Percentiles rank a stretch among this genome's conserved stretches.
These are phyloP conservation scores for Pythium inflatum DNA, from an alignment of 352 stramenopile genomes.

Conservation along the genomic window DNA sequence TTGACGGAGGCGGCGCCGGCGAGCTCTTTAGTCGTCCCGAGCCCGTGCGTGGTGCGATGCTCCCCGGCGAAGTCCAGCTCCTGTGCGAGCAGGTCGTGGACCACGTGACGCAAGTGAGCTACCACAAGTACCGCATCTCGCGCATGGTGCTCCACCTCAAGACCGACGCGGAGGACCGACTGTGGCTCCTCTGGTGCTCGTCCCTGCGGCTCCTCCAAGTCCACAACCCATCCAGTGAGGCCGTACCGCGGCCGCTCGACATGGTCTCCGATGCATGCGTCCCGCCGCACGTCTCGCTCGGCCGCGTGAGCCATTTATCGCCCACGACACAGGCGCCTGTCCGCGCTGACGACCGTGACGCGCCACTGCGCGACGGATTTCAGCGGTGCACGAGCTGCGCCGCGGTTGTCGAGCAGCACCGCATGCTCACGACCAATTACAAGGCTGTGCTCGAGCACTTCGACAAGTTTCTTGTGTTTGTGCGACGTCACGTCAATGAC, in stretches of 20 bases:
- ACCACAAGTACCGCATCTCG: conserved; percentile 91
- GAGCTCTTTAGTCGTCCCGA: conserved; percentile 86
- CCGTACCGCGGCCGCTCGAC: conserved; percentile 55
- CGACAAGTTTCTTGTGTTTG: conserved; percentile 81
- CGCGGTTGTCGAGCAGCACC: conserved; percentile 56
- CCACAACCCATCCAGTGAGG: conserved; percentile 16
- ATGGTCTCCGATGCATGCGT: conserved; percentile 65
- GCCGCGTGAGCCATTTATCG: conserved; percentile 24
- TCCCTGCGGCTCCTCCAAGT: conserved; percentile 82
- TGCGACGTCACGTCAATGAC: conserved; percentile 52
- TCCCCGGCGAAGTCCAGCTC: conserved; percentile 89
- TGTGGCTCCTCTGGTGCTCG: conserved; percentile 95
- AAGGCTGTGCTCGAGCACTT: conserved; percentile 96
- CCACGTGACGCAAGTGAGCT: conserved; percentile 92
- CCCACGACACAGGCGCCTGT: no score
- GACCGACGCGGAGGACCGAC: conserved; percentile 89
- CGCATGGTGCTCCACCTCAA: conserved; percentile 97
- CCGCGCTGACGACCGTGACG: conserved; percentile 21
- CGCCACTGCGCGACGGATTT: conserved; percentile 29
- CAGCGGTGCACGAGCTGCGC: conserved; percentile 88
- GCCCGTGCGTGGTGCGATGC: conserved; percentile 89
- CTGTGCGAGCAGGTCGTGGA: conserved; percentile 93
- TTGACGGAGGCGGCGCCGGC: conserved; percentile 81
- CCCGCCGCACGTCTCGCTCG: conserved; percentile 50
- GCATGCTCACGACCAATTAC: conserved; percentile 90